These are phyloP conservation scores for Xerocomus potaroensis DNA, from an alignment of 768 basidiomycete species.

Conservation along the genomic window DNA sequence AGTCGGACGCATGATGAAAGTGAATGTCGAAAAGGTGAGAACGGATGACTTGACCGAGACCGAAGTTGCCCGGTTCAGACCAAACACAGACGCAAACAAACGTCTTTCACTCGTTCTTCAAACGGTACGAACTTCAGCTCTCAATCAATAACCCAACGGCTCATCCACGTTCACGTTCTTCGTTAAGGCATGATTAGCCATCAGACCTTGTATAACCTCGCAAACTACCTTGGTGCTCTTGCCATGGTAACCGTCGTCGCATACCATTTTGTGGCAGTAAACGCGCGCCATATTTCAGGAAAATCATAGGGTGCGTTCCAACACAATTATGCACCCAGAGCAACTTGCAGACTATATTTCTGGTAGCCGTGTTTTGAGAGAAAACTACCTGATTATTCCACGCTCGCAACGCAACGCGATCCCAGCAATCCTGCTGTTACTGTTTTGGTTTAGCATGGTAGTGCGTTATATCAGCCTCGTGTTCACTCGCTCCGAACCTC, in stretches of 20 bases:
- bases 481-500: conserved; percentile 8
- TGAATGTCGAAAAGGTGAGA: conserved; percentile 3
- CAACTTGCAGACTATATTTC: background rate
- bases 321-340: background rate
- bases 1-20: conserved; percentile 42
- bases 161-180: conserved; percentile 5
- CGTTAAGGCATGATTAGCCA: conserved; percentile 75
- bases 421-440: background rate
- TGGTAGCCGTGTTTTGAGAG: no score
- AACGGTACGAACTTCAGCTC: conserved; percentile 11
- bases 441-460: conserved; percentile 18
- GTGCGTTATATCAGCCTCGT: conserved; percentile 3
- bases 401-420: background rate
- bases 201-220: conserved; percentile 73
- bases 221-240: conserved; percentile 76
- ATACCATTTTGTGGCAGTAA: conserved; percentile 90
- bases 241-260: conserved; percentile 86
- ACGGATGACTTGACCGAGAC: no score
- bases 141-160: no score
- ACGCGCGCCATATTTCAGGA: conserved; percentile 48
- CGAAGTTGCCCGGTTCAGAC: conserved; percentile 28
- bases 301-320: conserved; percentile 10
- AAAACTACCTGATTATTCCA: no score
- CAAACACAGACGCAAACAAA: conserved; percentile 36
- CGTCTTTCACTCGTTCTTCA: conserved; percentile 6